Base-by-base conservation (phyloP, 2,329 filamentous ascomycete species). In the Cladosporium sp. region DNA sequence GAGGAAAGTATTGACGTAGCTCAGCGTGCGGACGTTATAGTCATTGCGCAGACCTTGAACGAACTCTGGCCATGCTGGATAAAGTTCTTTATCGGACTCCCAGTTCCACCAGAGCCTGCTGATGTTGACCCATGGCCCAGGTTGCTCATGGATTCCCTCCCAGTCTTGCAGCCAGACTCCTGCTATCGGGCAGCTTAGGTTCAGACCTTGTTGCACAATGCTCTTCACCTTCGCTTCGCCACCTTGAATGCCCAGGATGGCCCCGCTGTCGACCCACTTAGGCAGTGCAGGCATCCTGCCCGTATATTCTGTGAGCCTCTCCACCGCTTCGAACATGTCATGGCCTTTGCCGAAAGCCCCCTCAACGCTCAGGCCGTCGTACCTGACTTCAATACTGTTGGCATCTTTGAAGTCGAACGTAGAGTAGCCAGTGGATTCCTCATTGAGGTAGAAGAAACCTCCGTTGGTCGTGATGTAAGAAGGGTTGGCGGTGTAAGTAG, bases 71-170 rank as follows among this genome's bases (percentile, higher is more conserved):
- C 65, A 69, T 1, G 55, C 61, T 0, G 67, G 67, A 47, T 69
- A 69, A 1, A 69, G 59, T 4, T 54, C 48, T 8, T 56, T 54
- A 46, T 69, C 67, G 15, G 62, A 57, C 51, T 69, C 67, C 67
- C 66, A 69, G 49, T 69, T 69, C 67, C 67, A 69, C 67, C 66
- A 69, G 2, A 69, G 59, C 25, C 67, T 59, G 13, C 63, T 66
- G 30, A 69, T 60, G 46, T 65, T 65, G 36, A 60, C 58, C 43
- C 64, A 66, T 7, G 66, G 63, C 12, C 62, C 67, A 4, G 57
- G 53, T 45, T 69, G 67, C 7, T 57, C 51, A 39, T 67, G 65
- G 7, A 66, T 68, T 1, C 66, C 66, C 29, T 57, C 62, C 67
- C 66, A 68, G 49, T 69, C 66, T 48, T 69, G 66, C 13, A 69